phyloP scores from a whole-genome alignment of 768 basidiomycete genomes.

The Suillus discolor region DNA sequence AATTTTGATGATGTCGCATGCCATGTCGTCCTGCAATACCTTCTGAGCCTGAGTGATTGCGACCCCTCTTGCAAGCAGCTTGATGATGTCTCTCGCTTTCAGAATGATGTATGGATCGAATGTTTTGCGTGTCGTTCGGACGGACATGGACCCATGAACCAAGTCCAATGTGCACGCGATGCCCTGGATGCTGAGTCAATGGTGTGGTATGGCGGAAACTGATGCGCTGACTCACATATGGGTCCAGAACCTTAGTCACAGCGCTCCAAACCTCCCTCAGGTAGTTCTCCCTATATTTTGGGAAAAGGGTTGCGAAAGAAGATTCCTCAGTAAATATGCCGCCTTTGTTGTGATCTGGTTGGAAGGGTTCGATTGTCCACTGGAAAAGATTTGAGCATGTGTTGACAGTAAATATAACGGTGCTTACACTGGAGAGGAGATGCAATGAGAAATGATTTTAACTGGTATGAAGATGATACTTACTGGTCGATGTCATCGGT shows the following conservation, averaged over 20 bases:
- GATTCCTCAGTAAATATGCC: constrained; percentile 93
- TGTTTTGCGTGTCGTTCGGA: constrained; percentile 94
- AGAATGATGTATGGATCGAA: constrained; percentile 96
- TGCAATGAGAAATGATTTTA: constrained; percentile 10
- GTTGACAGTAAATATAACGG: background rate
- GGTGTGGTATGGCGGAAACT: background rate
- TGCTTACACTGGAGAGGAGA: constrained; percentile 45
- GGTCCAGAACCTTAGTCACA: constrained; percentile 81
- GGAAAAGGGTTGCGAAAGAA: constrained; percentile 96
- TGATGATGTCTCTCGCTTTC: constrained; percentile 95
- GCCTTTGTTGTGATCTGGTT: constrained; percentile 71
- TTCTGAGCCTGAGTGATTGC: constrained; percentile 83
- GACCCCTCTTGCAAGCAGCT: constrained; percentile 92
- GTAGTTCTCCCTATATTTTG: constrained; percentile 98
- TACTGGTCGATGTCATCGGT: constrained; percentile 99
- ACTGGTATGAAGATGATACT: constrained; percentile 37
- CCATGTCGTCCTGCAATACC: constrained; percentile 84
- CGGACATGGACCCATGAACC: constrained; percentile 97
- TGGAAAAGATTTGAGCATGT: constrained; percentile 31
- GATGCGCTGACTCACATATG: constrained; percentile 56
- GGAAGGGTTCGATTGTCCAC: constrained; percentile 92
- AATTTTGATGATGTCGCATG: constrained; percentile 98
- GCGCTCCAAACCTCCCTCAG: constrained; percentile 93
- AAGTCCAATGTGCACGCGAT: constrained; percentile 91
- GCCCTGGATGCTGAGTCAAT: constrained; percentile 51